Percentiles rank a stretch among this genome's conserved stretches.
Conservation (phyloP, 805 yeast species). For the Metschnikowia koreensis region DNA sequence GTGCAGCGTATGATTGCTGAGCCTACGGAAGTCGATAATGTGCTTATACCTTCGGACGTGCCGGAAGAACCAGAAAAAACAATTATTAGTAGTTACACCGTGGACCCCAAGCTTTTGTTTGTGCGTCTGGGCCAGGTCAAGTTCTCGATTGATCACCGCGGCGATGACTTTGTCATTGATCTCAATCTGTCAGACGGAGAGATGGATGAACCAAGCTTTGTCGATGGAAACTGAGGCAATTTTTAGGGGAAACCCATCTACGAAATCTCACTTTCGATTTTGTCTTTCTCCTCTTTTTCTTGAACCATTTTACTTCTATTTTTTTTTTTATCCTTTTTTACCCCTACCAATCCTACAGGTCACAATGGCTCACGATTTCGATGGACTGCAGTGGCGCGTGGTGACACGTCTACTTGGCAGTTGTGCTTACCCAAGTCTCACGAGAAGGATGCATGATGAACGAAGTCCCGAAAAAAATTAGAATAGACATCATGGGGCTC, state of each 20-base stretch:
- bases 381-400: no score
- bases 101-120: constrained; percentile 29
- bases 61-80: constrained; percentile 14
- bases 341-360: no score
- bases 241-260: no score
- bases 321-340: no score
- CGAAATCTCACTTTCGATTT: no score
- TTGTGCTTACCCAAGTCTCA: no score
- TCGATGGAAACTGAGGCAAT: not conserved
- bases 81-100: constrained; percentile 33
- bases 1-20: constrained; percentile 27
- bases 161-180: constrained; percentile 15
- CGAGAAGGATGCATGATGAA: no score
- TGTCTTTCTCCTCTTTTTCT: no score
- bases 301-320: no score
- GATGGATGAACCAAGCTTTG: not conserved
- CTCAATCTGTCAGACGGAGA: constrained; percentile 9
- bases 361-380: no score
- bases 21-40: constrained; percentile 20
- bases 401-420: no score
- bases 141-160: constrained; percentile 17
- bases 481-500: not conserved
- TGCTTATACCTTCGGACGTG: constrained; percentile 19
- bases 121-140: constrained; percentile 7
- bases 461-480: no score